Percentiles rank a stretch among this genome's conserved stretches.
Evolutionary conservation across 192 early-diverging fungal species (phyloP).

Genomic region (Umbelopsis ramanniana): DNA sequence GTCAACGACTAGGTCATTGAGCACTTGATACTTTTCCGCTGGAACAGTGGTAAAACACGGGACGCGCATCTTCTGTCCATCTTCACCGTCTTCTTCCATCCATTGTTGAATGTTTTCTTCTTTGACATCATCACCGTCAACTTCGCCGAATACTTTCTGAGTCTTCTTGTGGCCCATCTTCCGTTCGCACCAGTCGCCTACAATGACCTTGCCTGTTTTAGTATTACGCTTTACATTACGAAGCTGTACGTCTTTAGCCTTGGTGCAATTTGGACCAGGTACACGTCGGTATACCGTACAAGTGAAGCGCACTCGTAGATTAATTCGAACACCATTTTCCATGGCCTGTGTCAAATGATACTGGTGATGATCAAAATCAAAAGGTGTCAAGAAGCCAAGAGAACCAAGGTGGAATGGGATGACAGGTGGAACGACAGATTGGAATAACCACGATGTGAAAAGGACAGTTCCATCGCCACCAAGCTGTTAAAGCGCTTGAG

Average conservation of each 20-base stretch:
- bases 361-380: conserved; percentile 68
- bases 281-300: conserved; percentile 85
- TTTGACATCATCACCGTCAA: conserved; percentile 33
- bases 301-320: conserved; percentile 86
- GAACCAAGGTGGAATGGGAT: conserved; percentile 93
- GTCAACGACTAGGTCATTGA: conserved; percentile 96
- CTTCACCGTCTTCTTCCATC: conserved; percentile 37
- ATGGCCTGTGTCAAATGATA: conserved; percentile 65
- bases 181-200: conserved; percentile 27
- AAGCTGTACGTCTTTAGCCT: conserved; percentile 13
- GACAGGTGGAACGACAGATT: conserved; percentile 87
- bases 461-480: conserved; percentile 97
- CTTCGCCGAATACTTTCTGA: conserved; percentile 39
- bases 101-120: conserved; percentile 40
- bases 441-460: conserved; percentile 91
- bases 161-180: neutral
- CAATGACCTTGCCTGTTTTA: conserved; percentile 34
- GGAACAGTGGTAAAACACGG: conserved; percentile 64
- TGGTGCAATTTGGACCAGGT: conserved; percentile 25
- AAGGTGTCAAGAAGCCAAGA: conserved; percentile 93
- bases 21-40: conserved; percentile 81
- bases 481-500: conserved; percentile 46
- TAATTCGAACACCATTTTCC: conserved; percentile 76
- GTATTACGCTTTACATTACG: conserved; percentile 35
- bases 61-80: conserved; percentile 44